These are phyloP conservation scores for Tetracladium marchalianum DNA, from an alignment of 495 filamentous ascomycete genomes.

Conservation along the genomic window DNA sequence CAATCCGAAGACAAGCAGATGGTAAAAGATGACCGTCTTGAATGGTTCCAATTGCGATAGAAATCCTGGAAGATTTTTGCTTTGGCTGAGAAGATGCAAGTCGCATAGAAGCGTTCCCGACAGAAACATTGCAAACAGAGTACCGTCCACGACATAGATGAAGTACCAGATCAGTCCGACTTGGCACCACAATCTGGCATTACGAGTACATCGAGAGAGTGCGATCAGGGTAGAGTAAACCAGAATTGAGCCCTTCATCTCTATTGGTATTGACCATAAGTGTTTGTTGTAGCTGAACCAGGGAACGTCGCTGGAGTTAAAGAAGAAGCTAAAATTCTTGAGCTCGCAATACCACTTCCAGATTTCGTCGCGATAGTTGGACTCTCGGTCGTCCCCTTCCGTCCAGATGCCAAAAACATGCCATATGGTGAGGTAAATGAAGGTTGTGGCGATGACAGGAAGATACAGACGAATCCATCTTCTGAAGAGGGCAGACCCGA, in stretches of 20 bases:
- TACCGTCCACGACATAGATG: slow-evolving; percentile 41
- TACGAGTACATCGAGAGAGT: slow-evolving; percentile 37
- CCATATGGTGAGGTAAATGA: slow-evolving; percentile 39
- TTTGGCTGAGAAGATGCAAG: slow-evolving; percentile 32
- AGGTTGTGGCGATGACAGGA: slow-evolving; percentile 47
- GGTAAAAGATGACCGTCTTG: slow-evolving; percentile 34
- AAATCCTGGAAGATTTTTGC: slow-evolving; percentile 29
- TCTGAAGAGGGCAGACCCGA: slow-evolving; percentile 53
- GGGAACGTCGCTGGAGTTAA: slow-evolving; percentile 33
- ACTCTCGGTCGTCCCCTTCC: slow-evolving; percentile 22
- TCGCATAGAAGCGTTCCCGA: slow-evolving; percentile 39
- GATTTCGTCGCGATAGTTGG: slow-evolving; percentile 32
- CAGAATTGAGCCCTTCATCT: slow-evolving; percentile 54
- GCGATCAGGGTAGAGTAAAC: slow-evolving; percentile 51
- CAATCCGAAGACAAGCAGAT: slow-evolving; percentile 30
- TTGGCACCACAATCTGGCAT: slow-evolving; percentile 35
- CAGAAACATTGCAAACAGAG: slow-evolving; percentile 32
- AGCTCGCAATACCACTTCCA: slow-evolving; percentile 47
- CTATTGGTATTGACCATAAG: slow-evolving; percentile 64
- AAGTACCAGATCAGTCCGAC: slow-evolving; percentile 41
- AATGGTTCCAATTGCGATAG: slow-evolving; percentile 26
- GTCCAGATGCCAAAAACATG: slow-evolving; percentile 37
- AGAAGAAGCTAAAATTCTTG: slow-evolving; percentile 51
- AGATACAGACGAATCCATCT: slow-evolving; percentile 52
- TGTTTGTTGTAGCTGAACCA: slow-evolving; percentile 50